These are phyloP conservation scores for Willaertia magna DNA, from an alignment of 208 protist species.

Conservation along the genomic window DNA sequence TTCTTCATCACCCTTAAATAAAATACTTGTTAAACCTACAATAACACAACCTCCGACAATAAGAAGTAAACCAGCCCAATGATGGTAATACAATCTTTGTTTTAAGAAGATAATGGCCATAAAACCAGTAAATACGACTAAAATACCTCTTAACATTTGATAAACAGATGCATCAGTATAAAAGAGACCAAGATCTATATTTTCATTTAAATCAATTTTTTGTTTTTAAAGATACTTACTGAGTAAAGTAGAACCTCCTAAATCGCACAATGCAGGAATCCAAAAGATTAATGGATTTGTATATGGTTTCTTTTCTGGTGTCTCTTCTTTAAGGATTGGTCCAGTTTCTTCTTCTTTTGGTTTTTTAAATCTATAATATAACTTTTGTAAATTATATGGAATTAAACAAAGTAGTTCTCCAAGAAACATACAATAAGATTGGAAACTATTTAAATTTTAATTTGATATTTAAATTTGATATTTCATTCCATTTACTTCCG, in stretches of 20 bases:
- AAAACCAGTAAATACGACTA: slow-evolving; percentile 63
- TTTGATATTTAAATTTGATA: too few relatives aligned
- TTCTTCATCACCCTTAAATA: slow-evolving; percentile 11
- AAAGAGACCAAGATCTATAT: slow-evolving; percentile 62
- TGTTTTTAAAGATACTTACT: not conserved
- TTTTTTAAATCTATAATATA: slow-evolving; percentile 4
- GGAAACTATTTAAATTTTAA: slow-evolving; percentile 27
- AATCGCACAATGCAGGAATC: not conserved
- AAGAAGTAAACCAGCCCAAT: slow-evolving; percentile 46
- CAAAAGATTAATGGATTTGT: slow-evolving; percentile 2
- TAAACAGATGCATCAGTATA: slow-evolving; percentile 69
- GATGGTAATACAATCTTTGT: slow-evolving; percentile 46
- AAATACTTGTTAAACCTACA: slow-evolving; percentile 49
- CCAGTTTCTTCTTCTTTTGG: slow-evolving; percentile 25
- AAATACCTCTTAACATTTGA: slow-evolving; percentile 74
- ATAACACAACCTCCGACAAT: slow-evolving; percentile 45
- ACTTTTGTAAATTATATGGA: slow-evolving; percentile 20
- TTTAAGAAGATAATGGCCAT: slow-evolving; percentile 62
- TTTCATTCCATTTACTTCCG: too few relatives aligned
- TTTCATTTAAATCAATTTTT: not conserved
- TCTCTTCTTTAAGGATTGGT: not conserved
- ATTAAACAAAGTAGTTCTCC: slow-evolving; percentile 49
- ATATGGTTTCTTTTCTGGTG: not conserved
- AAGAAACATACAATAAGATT: slow-evolving; percentile 65
- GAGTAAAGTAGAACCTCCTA: slow-evolving; percentile 22